Evolutionary conservation across 768 basidiomycete genomes (phyloP), one percentile per base, ranked within the genome.

Genomic region (Lyophyllum decastes): DNA sequence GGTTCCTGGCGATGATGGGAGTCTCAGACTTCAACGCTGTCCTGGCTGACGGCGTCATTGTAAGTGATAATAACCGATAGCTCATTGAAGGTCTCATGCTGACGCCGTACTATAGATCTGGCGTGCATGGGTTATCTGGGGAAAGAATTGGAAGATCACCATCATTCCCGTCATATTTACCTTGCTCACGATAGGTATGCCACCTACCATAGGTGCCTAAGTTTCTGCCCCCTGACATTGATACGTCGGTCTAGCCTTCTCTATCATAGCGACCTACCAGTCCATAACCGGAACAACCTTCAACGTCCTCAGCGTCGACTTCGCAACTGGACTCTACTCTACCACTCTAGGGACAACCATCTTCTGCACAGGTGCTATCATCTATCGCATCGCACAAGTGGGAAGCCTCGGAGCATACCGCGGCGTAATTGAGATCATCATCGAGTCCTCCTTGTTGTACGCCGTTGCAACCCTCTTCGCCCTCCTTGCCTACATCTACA

Each of bases 91-190:
- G 38, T 24, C 22, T 26, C 11, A 19, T 35, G 5, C 30, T 25
- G 10, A 24, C 6, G 3, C 11, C n/a, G 40, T 19, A 19, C n/a
- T 16, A n/a, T 49, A 60, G 61, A 63, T 63, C 16, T 63, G 61
- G 61, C 58, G 58, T 24, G 54, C 55, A 33, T 60, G 58, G 58
- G 59, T 63, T 17, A 54, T 63, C 7, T 63, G 61, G 61, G 40
- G 61, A 24, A 57, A 49, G 43, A 33, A 48, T 12, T 58, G 55
- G 59, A 45, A 24, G 25, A 50, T 63, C 14, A 57, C 40, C 7
- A 55, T 54, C 16, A 17, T 60, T 5, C 61, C 61, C 1, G 38
- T 60, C 2, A 44, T 60, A 34, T 57, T 40, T 14, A 60, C 58
- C 14, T 1, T 63, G 19, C 45, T 60, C 9, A 63, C 61, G 1